Conservation (phyloP, 345 rosid species). For the Eucalyptus polybractea region DNA sequence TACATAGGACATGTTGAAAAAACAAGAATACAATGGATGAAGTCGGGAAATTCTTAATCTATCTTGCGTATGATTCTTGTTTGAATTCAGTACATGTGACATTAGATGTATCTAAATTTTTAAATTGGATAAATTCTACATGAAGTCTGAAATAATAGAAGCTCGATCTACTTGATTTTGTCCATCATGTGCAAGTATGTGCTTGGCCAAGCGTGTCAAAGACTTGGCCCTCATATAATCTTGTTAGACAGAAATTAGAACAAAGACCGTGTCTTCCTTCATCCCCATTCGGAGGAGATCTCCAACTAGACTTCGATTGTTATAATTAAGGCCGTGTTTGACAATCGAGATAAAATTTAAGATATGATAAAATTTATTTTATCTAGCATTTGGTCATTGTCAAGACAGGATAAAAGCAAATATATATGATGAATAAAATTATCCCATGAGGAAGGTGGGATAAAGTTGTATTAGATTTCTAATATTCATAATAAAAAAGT, state of each 20-base stretch:
- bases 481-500: no score
- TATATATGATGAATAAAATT: no score
- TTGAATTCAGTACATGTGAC: neutral
- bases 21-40: neutral
- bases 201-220: neutral
- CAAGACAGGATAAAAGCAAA: no score
- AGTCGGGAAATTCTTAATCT: neutral
- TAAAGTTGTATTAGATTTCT: no score
- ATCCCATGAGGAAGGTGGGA: no score
- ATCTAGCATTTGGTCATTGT: no score
- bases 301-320: no score
- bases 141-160: neutral
- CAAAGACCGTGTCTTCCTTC: neutral
- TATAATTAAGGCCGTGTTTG: no score
- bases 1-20: neutral
- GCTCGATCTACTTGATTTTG: neutral
- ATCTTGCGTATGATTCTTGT: neutral
- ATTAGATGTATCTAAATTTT: neutral
- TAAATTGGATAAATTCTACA: neutral
- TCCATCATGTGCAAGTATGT: no score
- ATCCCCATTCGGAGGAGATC: neutral
- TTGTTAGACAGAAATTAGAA: neutral
- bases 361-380: no score
- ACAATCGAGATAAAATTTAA: accelerated
- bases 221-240: neutral